These are phyloP conservation scores for Medicago ruthenica DNA, from an alignment of 306 rosid species.

Conservation along the genomic window DNA sequence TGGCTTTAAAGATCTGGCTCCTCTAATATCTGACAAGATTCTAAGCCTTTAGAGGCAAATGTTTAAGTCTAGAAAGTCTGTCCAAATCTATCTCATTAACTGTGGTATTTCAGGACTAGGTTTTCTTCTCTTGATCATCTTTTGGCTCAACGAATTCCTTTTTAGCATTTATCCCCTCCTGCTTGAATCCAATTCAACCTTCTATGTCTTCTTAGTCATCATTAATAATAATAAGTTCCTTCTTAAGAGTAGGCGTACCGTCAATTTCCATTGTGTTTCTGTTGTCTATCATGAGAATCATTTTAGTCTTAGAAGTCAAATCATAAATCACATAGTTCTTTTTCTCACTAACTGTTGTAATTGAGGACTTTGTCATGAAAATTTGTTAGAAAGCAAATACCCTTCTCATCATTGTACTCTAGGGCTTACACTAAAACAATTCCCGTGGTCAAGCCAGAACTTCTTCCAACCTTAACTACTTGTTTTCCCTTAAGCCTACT, in stretches of 20 bases:
- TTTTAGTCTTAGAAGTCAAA: neutral
- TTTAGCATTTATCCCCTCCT: too few relatives aligned
- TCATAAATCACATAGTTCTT: neutral
- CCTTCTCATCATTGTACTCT: conserved; percentile 98
- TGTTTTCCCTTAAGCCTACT: conserved; percentile 89
- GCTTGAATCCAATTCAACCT: conserved; percentile 34
- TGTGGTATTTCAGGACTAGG: too few relatives aligned
- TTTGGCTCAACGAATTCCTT: too few relatives aligned
- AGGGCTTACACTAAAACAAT: conserved; percentile 94
- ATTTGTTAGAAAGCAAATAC: conserved; percentile 96
- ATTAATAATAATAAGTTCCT: neutral
- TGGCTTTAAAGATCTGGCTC: too few relatives aligned
- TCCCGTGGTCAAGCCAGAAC: conserved; percentile 96
- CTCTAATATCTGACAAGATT: too few relatives aligned
- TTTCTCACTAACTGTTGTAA: neutral
- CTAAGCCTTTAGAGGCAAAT: too few relatives aligned
- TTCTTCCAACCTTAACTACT: conserved; percentile 97
- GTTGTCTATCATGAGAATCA: neutral
- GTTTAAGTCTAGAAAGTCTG: too few relatives aligned
- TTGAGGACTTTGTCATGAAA: conserved; percentile 47
- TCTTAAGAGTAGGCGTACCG: neutral
- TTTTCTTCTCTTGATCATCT: too few relatives aligned
- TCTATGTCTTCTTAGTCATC: conserved; percentile 35
- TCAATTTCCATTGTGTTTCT: neutral
- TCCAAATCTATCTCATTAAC: too few relatives aligned